Evolutionary conservation across 768 basidiomycete species (phyloP).

Genomic region (Tubosaeta brunneosetosa): DNA sequence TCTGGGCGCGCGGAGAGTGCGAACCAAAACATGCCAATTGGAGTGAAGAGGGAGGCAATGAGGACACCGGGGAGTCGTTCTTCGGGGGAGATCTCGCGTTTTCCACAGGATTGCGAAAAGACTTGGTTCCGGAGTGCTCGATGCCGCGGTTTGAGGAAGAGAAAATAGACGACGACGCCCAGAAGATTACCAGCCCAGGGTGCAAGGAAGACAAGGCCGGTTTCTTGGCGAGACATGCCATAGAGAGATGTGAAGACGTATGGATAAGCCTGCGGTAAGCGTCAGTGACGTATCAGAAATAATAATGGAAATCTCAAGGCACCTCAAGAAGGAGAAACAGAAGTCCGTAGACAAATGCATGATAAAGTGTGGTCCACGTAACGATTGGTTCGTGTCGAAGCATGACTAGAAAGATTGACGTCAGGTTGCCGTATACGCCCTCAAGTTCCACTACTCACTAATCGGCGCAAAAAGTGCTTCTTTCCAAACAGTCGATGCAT

Average conservation of each 20-base stretch:
- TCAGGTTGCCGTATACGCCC: neutral
- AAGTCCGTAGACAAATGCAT: conserved; percentile 27
- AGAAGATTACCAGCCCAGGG: conserved; percentile 25
- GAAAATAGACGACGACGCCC: conserved; percentile 24
- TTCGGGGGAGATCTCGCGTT: conserved; percentile 22
- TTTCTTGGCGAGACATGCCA: conserved; percentile 22
- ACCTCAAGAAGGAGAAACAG: conserved; percentile 30
- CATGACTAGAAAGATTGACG: conserved; percentile 14
- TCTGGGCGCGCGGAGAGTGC: conserved; percentile 18
- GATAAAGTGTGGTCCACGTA: conserved; percentile 27
- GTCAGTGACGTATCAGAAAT: neutral
- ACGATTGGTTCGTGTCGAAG: conserved; percentile 25
- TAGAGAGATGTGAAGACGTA: conserved; percentile 18
- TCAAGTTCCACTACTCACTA: conserved; percentile 14
- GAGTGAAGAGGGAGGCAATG: conserved; percentile 23
- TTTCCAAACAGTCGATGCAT: conserved; percentile 14
- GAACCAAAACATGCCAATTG: conserved; percentile 28
- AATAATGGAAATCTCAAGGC: neutral
- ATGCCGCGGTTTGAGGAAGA: conserved; percentile 20
- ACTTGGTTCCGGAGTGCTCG: conserved; percentile 15
- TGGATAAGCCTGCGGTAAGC: conserved; percentile 17
- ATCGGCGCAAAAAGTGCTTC: conserved; percentile 23
- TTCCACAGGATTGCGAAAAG: conserved; percentile 17
- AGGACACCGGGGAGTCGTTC: conserved; percentile 26
- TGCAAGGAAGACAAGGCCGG: conserved; percentile 22